Base-by-base conservation (phyloP, 2,329 filamentous ascomycete species). In the Plectosphaerella sp. region DNA sequence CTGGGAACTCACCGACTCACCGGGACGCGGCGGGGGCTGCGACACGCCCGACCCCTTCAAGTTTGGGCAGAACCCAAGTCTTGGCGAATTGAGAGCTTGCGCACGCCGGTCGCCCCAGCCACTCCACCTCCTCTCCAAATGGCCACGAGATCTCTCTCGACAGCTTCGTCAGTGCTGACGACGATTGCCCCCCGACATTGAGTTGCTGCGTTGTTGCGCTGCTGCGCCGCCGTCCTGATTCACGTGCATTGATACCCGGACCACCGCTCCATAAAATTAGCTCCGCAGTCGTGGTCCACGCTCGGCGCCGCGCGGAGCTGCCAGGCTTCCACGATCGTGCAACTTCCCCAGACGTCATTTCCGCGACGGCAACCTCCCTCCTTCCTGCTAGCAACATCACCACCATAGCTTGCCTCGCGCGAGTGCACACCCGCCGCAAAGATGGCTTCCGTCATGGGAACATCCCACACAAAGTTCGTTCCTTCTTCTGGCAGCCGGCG, bases 401-500 rank as follows among this genome's bases (percentile, higher is more conserved):
- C 36, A 54, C 52, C 35, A 39, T 7, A 37, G 28, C 48, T 45
- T 49, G 33, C 50, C 20, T 53, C 37, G 43, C 46, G 50, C 53
- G 47, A 45, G 45, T 48, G 42, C 47, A 37, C 36, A 42, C 18
- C 9, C 41, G 10, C 18, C 41, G 53, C 33, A 50, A 57, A 50
- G 16, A 58, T 58, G 56, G 51, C 55, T 35, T 43, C 56, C 41
- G 53, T 55, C 33, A 49, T 55, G 16, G 49, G 52, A 22, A 54
- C 54, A 18, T 56, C 54, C 22, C 56, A 58, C 35, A 58, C 56
- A n/a, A 58, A 58, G 56, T 58, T 16, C 24, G 50, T 53, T 18
- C 16, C 15, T n/a, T 20, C 25, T 16, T 18, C 18, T 18, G 24
- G 28, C 5, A 25, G 9, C 18, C 15, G 18, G 25, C 5, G 7